These are phyloP conservation scores for Sporobolomyces phaffii DNA, from an alignment of 768 basidiomycete genomes.

Conservation along the genomic window DNA sequence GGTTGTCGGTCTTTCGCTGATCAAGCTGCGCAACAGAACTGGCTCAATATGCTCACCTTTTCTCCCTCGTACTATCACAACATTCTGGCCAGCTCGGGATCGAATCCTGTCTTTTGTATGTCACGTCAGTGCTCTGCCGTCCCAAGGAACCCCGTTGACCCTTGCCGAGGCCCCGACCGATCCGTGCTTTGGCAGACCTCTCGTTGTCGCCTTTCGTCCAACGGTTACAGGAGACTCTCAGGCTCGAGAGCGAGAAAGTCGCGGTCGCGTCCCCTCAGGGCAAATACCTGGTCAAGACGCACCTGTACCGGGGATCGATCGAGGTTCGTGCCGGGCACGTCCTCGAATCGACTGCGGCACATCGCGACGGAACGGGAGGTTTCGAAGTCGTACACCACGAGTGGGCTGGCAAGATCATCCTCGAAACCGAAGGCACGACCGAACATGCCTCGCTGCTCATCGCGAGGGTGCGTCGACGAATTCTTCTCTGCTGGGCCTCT, in stretches of 20 bases:
- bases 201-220: background rate
- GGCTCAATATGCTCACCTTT: conserved; percentile 39
- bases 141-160: too few species aligned
- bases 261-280: conserved; percentile 2
- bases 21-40: background rate
- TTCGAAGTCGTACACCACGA: conserved; percentile 36
- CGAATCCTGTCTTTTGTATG: conserved; percentile 39
- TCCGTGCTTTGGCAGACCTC: background rate
- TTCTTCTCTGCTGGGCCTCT: background rate
- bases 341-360: conserved; percentile 11
- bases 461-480: conserved; percentile 24
- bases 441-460: conserved; percentile 37
- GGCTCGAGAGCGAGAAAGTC: conserved; percentile 6
- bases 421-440: conserved; percentile 41
- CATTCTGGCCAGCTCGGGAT: conserved; percentile 32
- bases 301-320: conserved; percentile 38
- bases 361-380: conserved; percentile 20
- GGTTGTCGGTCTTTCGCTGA: too few species aligned
- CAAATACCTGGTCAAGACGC: conserved; percentile 18
- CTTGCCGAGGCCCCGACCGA: too few species aligned
- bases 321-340: conserved; percentile 20
- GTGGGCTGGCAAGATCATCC: conserved; percentile 34
- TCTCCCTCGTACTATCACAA: conserved; percentile 40
- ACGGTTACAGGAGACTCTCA: background rate
- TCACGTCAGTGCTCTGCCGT: too few species aligned